These are phyloP conservation scores for Aspergillus mulundensis DNA, from an alignment of 495 filamentous ascomycete species.

Conservation along the genomic window DNA sequence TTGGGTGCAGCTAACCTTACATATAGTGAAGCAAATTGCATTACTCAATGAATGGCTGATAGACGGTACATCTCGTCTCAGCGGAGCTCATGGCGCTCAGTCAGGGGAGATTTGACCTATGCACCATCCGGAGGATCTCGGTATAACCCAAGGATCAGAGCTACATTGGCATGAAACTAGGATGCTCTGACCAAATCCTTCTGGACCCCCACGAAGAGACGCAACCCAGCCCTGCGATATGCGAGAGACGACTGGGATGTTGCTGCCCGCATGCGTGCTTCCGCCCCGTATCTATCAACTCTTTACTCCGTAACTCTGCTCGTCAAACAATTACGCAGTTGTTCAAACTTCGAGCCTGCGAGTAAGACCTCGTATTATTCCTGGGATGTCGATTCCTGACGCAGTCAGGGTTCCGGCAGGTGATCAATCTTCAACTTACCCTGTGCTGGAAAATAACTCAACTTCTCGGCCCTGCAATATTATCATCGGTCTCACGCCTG, in stretches of 20 bases:
- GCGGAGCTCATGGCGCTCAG: no score
- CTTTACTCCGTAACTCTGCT: neutral
- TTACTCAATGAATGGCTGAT: neutral
- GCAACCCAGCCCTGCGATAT: neutral
- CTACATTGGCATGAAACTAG: neutral
- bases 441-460: neutral
- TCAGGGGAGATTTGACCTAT: neutral
- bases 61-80: neutral
- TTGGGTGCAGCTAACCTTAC: neutral
- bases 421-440: neutral
- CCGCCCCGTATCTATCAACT: neutral
- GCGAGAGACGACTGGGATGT: neutral
- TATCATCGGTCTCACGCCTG: neutral
- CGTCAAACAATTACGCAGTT: neutral
- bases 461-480: neutral
- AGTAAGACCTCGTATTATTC: neutral
- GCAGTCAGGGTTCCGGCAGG: neutral
- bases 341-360: neutral
- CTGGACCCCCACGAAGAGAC: neutral
- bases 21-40: neutral
- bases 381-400: neutral
- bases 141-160: neutral
- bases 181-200: neutral
- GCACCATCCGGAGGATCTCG: neutral
- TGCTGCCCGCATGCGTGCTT: neutral